These are phyloP conservation scores for Bipolaris victoriae DNA, from an alignment of 2,329 filamentous ascomycete genomes.

Conservation along the genomic window DNA sequence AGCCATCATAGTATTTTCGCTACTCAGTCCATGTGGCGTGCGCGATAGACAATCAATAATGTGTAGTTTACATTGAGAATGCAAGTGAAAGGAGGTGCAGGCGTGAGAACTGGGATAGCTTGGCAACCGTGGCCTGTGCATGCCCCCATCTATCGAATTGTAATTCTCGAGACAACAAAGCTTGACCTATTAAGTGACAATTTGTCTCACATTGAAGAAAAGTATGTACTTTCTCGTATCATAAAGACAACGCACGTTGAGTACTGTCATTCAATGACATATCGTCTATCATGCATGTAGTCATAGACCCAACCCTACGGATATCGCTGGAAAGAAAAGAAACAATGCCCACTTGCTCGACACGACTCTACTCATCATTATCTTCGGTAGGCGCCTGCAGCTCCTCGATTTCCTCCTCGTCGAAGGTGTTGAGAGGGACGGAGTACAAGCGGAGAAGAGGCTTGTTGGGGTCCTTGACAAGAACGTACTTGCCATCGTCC, in stretches of 20 bases:
- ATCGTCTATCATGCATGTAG: slow-evolving; percentile 28
- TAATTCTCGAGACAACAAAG: neutral
- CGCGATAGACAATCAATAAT: neutral
- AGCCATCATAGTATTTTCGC: slow-evolving; percentile 13
- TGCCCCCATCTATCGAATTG: neutral
- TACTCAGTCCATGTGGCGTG: neutral
- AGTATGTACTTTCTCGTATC: neutral
- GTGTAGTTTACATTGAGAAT: neutral
- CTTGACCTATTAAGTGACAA: neutral
- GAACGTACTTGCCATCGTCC: slow-evolving; percentile 79
- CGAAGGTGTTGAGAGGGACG: slow-evolving; percentile 85
- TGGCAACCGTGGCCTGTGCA: slow-evolving; percentile 7
- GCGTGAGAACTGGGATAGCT: neutral
- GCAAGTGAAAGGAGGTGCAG: neutral
- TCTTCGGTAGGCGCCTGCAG: slow-evolving; percentile 62
- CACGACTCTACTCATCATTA: slow-evolving; percentile 57
- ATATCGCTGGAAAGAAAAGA: slow-evolving; percentile 28
- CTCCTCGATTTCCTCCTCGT: slow-evolving; percentile 86
- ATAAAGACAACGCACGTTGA: slow-evolving; percentile 7
- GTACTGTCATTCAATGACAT: slow-evolving; percentile 19
- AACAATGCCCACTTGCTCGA: slow-evolving; percentile 3
- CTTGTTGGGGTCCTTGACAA: slow-evolving; percentile 94
- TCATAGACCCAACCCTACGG: slow-evolving; percentile 29
- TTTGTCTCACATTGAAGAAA: neutral
- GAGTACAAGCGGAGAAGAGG: slow-evolving; percentile 90